Base-by-base conservation (phyloP, 2,329 filamentous ascomycete genomes). In the Ophiostoma perfectum region DNA sequence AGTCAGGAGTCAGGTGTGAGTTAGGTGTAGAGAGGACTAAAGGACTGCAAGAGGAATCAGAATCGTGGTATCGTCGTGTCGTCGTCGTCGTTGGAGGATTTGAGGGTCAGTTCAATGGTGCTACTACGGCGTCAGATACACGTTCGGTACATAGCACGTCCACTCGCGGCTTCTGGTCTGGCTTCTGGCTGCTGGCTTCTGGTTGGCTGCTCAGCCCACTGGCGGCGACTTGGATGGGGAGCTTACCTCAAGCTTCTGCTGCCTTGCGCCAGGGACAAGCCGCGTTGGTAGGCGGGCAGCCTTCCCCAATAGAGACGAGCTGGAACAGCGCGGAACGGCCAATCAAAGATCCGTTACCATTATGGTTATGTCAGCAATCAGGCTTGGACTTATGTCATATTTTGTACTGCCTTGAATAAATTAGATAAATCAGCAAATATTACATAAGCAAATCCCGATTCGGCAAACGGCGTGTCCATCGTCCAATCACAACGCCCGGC, bases 171-270 rank as follows among this genome's bases (percentile, higher is more conserved):
- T 63, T 27, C 27, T 27, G 27, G 27, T 38, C 60, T 63, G 63
- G 63, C 63, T 38, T 44, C 18, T 64, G 63, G 42, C 16, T 63
- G 60, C 60, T 63, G 63, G 63, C 63, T 38, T 44, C 11, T 64
- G 63, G 42, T 64, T 64, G 63, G 63, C 42, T 64, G 42, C 9
- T 38, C 16, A 7, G 41, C 14, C 63, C 16, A 64, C 38, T 63
- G 60, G 36, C n/a, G 49, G 49, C 49, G 49, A 14, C n/a, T 27
- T 55, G 9, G 39, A 42, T 42, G 41, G 63, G 42, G 73, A 77
- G 76, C 76, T 78, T 77, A 78, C 76, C 74, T 74, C 76, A 77
- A 77, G 75, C 76, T 77, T 71, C 74, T 75, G 76, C 72, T 78
- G 76, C 76, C 76, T 78, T 77, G 75, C 70, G 72, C 66, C 63